Evolutionary conservation across 108 stramenopile species (phyloP).

Genomic region (Nitzschia putrida): DNA sequence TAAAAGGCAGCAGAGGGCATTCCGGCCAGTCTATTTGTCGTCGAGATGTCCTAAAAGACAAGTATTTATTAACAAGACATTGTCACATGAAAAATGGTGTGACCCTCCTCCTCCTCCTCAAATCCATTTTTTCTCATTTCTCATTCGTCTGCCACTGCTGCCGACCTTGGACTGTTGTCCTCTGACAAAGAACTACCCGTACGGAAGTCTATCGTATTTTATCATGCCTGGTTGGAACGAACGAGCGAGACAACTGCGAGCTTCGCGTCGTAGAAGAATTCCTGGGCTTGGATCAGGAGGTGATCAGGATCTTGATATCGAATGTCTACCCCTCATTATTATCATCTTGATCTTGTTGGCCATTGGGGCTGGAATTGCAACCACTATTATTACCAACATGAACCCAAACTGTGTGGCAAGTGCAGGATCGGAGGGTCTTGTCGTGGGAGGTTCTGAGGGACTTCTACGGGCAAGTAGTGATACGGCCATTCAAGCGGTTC

Average conservation of each 20-base stretch:
- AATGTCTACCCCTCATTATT: background rate
- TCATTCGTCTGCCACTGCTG: no score
- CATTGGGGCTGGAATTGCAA: slow-evolving; percentile 12
- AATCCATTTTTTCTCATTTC: no score
- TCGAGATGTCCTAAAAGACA: no score
- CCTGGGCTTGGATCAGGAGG: background rate
- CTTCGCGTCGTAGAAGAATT: background rate
- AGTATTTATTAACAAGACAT: no score
- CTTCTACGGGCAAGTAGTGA: background rate
- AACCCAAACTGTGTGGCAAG: slow-evolving; percentile 13
- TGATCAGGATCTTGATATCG: background rate
- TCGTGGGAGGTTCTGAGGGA: background rate
- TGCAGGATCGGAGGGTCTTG: background rate
- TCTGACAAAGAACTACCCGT: no score
- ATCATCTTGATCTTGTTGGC: slow-evolving; percentile 9
- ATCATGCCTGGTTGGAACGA: slow-evolving; percentile 3
- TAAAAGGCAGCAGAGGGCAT: no score
- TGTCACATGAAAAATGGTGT: no score
- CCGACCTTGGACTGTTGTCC: no score
- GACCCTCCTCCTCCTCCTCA: no score
- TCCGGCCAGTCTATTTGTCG: no score
- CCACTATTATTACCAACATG: slow-evolving; percentile 3
- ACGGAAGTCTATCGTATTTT: no score
- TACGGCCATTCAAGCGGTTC: background rate
- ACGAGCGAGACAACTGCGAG: background rate